Percentiles rank a stretch among this genome's conserved stretches.
phyloP scores from a whole-genome alignment of 176 grass and related monocot genomes.

The Alloteropsis semialata region DNA sequence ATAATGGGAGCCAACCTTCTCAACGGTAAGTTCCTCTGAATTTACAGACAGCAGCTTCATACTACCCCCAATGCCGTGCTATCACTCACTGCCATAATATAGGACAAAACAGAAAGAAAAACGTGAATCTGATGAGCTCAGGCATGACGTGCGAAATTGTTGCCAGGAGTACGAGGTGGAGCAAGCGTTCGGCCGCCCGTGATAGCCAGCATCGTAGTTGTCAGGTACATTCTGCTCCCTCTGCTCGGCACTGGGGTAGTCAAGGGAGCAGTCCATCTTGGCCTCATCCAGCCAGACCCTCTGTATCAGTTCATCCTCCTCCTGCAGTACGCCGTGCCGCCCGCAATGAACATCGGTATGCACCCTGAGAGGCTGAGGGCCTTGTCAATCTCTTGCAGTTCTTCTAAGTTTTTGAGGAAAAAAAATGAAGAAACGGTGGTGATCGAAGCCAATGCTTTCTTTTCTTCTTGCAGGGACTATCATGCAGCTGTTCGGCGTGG shows the following conservation, averaged over 20 bases:
- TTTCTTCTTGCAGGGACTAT: constrained; percentile 62
- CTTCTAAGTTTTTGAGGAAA: too few species aligned
- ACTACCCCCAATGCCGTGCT: neutral
- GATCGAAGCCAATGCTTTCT: neutral
- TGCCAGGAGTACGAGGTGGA: constrained; percentile 53
- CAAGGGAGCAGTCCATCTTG: constrained; percentile 47
- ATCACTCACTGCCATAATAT: neutral
- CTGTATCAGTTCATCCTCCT: constrained; percentile 89
- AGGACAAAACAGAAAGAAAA: neutral
- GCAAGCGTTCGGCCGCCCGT: constrained; percentile 49
- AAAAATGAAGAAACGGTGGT: too few species aligned
- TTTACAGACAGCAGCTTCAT: neutral
- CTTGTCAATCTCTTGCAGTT: too few species aligned
- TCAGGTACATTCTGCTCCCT: constrained; percentile 75
- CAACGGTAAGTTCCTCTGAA: constrained; percentile 41
- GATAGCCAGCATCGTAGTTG: constrained; percentile 47
- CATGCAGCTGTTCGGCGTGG: constrained; percentile 75
- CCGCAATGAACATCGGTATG: constrained; percentile 86
- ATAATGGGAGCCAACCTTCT: constrained; percentile 96
- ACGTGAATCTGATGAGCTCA: neutral
- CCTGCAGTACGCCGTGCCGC: constrained; percentile 79
- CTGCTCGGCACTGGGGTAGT: constrained; percentile 52
- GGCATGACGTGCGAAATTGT: neutral
- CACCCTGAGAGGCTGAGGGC: neutral
- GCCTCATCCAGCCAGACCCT: constrained; percentile 64